A percentile compares a stretch with the other conserved stretches of the same genome.
Evolutionary conservation across 2,329 filamentous ascomycete genomes (phyloP).

Genomic region (Lecanicillium sp.): DNA sequence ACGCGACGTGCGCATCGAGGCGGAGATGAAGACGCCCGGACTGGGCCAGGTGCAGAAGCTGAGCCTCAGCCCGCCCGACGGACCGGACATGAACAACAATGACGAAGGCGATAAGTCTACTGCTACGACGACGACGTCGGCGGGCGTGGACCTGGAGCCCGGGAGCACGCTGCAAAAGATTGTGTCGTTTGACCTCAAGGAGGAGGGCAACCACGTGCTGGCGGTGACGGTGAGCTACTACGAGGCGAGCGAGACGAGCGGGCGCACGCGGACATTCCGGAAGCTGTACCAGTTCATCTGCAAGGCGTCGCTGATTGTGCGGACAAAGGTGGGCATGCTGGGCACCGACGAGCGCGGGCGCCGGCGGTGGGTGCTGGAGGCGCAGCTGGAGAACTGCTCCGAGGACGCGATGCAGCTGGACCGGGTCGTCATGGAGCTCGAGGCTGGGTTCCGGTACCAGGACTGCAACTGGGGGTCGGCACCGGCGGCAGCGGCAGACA

Average conservation of each 20-base stretch:
- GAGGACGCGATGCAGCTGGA: conserved; percentile 78
- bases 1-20: conserved; percentile 72
- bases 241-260: conserved; percentile 66
- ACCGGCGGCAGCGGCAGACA: conserved; percentile 21
- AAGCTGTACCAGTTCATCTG: conserved; percentile 97
- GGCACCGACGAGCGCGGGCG: conserved; percentile 18
- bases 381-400: conserved; percentile 90
- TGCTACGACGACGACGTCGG: conserved; percentile 9
- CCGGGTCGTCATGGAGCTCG: conserved; percentile 47
- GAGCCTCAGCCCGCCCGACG: conserved; percentile 39
- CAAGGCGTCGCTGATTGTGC: conserved; percentile 79
- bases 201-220: conserved; percentile 89
- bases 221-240: conserved; percentile 93
- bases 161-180: conserved; percentile 72
- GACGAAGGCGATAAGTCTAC: conserved; percentile 1
- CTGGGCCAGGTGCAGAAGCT: conserved; percentile 52
- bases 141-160: conserved; percentile 42
- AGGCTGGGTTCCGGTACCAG: conserved; percentile 39
- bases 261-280: conserved; percentile 75
- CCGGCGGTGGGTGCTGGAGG: conserved; percentile 70
- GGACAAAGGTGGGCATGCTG: conserved; percentile 75
- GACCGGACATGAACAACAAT: conserved; percentile 1
- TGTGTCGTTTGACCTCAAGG: conserved; percentile 79
- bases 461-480: conserved; percentile 51
- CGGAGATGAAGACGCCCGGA: conserved; percentile 91